Base-by-base conservation (phyloP, 2,329 filamentous ascomycete species). In the Huntiella savannae region DNA sequence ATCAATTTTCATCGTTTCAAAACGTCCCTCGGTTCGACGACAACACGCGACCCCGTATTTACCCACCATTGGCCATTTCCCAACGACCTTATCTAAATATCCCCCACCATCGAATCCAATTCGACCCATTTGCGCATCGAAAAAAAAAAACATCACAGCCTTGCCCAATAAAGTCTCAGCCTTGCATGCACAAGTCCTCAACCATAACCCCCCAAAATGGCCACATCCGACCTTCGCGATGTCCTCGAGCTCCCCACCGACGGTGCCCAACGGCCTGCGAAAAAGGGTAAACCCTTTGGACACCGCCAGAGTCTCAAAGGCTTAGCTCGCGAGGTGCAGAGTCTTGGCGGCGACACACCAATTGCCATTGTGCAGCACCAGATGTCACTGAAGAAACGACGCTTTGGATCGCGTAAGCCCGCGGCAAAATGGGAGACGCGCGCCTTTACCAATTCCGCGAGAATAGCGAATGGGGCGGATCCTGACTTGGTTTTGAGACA, bases 151-250 rank as follows among this genome's bases (percentile, higher is more conserved):
- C 41, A 46, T 33, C 32, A 7, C 35, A 48, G 46, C 46, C 46
- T 47, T 47, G 45, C 19, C 17, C 12, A 11, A 34, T 28, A 32
- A 34, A 38, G 13, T 33, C 15, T 32, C 38, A 35, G 40, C 44
- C 33, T 44, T 16, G 22, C n/a, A 37, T 15, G 8, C 38, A 32
- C 43, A 37, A n/a, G 11, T 19, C 32, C 35, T 16, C 32, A n/a
- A 41, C 40, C 28, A 42, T 12, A 16, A 10, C 22, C 17, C 13
- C 17, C 33, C 56, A 67, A 56, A 52, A 83, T 83, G 78, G 70
- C 79, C 51, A 79, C 79, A 52, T 73, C 77, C 60, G 85, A 93
- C 69, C 75, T 92, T 55, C 84, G 82, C 65, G 85, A 93, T 60
- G 83, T 93, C 58, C 76, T 93, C 57, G 84, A 87, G 61, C 69